Percentiles rank a stretch among this genome's conserved stretches.
Evolutionary conservation across 1,139 yeast species (phyloP).

Genomic region (Sugiyamaella japonica): DNA sequence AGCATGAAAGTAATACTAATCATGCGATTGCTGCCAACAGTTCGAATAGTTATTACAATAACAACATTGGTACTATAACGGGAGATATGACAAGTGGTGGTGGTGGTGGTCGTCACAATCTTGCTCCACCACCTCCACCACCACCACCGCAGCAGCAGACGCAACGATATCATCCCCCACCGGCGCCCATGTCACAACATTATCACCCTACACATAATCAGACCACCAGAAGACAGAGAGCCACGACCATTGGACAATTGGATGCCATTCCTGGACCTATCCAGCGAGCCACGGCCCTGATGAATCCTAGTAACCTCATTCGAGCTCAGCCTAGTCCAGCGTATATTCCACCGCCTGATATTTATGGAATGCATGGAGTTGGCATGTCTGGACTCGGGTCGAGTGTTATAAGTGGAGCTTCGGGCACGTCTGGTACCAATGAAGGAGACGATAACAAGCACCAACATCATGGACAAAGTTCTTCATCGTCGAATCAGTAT

Average conservation of each 20-base stretch:
- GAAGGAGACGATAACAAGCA: slow-evolving; percentile 7
- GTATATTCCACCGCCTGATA: slow-evolving; percentile 45
- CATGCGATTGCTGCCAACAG: slow-evolving; percentile 9
- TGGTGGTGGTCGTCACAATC: not conserved
- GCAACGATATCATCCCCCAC: slow-evolving; percentile 16
- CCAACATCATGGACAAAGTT: slow-evolving; percentile 10
- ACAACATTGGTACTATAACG: slow-evolving; percentile 8
- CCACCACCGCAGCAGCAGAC: slow-evolving; percentile 6
- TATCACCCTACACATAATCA: slow-evolving; percentile 7
- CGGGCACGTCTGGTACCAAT: not conserved
- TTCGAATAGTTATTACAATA: slow-evolving; percentile 12
- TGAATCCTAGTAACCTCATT: slow-evolving; percentile 43
- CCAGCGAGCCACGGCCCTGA: slow-evolving; percentile 45
- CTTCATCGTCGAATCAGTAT: slow-evolving; percentile 17
- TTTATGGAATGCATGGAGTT: slow-evolving; percentile 26
- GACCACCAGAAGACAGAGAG: slow-evolving; percentile 38
- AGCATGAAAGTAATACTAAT: not conserved
- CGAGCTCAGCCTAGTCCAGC: slow-evolving; percentile 46
- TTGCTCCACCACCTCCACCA: too few species aligned
- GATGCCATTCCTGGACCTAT: slow-evolving; percentile 45
- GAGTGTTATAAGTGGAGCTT: not conserved
- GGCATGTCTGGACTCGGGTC: slow-evolving; percentile 13
- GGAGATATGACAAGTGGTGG: not conserved
- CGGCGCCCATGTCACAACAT: slow-evolving; percentile 5
- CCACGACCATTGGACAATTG: slow-evolving; percentile 45